These are phyloP conservation scores for Rhodomyrtus psidioides DNA, from an alignment of 441 rosid genomes.

Conservation along the genomic window DNA sequence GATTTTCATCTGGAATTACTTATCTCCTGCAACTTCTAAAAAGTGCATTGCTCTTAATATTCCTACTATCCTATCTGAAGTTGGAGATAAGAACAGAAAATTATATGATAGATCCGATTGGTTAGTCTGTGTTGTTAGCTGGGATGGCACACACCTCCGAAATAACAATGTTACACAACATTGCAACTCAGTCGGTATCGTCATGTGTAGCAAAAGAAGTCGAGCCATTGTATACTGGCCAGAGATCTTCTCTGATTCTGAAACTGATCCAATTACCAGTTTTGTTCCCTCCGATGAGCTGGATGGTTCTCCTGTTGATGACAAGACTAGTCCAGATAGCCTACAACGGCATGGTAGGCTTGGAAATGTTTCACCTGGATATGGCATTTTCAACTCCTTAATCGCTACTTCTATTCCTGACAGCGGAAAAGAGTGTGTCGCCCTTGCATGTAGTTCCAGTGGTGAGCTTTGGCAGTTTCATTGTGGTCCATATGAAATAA, in stretches of 20 bases:
- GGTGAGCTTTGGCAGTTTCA: constrained; percentile 79
- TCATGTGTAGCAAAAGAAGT: constrained; percentile 60
- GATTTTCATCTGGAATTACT: constrained; percentile 73
- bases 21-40: constrained; percentile 39
- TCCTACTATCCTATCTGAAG: constrained; percentile 35
- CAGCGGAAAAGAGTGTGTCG: constrained; percentile 42
- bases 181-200: constrained; percentile 38
- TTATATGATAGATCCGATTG: constrained; percentile 35
- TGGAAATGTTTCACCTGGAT: constrained; percentile 28
- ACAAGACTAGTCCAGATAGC: constrained; percentile 22
- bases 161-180: constrained; percentile 26
- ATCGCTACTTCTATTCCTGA: constrained; percentile 43
- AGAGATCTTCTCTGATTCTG: constrained; percentile 43
- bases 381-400: constrained; percentile 50
- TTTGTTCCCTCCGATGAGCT: constrained; percentile 33
- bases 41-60: constrained; percentile 55
- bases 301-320: constrained; percentile 27
- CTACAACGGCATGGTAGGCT: constrained; percentile 20
- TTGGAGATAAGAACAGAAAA: constrained; percentile 20
- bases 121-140: constrained; percentile 58
- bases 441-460: constrained; percentile 56
- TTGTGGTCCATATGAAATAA: constrained; percentile 54
- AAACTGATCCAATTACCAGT: constrained; percentile 33
- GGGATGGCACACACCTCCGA: constrained; percentile 34
- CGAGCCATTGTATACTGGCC: constrained; percentile 67